These are phyloP conservation scores for Mycothermus thermophilus DNA, from an alignment of 495 filamentous ascomycete species.

Conservation along the genomic window DNA sequence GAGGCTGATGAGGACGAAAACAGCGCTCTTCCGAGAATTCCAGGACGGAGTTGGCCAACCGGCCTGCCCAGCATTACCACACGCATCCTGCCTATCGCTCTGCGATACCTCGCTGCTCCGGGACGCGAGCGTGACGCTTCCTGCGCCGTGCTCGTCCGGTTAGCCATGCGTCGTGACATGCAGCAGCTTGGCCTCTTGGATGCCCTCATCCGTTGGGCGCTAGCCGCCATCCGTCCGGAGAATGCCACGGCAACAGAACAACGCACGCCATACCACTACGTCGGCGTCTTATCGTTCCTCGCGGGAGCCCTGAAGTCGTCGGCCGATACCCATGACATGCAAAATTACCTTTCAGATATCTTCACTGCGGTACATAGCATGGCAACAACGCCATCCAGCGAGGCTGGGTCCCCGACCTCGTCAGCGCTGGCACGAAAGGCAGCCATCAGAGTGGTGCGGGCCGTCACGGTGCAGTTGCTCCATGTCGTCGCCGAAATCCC, in stretches of 20 bases:
- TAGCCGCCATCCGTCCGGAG: constrained; percentile 41
- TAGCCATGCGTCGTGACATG: constrained; percentile 82
- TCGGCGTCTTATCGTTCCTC: constrained; percentile 68
- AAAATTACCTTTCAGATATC: constrained; percentile 29
- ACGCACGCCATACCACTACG: constrained; percentile 36
- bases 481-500: constrained; percentile 27
- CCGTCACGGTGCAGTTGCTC: constrained; percentile 50
- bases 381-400: constrained; percentile 20
- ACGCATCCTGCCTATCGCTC: constrained; percentile 55
- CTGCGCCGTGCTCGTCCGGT: constrained; percentile 60
- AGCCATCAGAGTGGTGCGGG: constrained; percentile 69
- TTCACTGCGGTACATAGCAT: constrained; percentile 35
- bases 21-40: constrained; percentile 14
- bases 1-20: constrained; percentile 26
- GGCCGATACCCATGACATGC: constrained; percentile 37
- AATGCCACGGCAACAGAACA: constrained; percentile 11
- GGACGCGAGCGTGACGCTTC: constrained; percentile 85
- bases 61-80: constrained; percentile 54
- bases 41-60: constrained; percentile 33
- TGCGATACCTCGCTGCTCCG: constrained; percentile 54
- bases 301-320: constrained; percentile 49
- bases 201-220: constrained; percentile 51
- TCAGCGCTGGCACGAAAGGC: constrained; percentile 69
- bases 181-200: constrained; percentile 55
- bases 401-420: constrained; percentile 34